Evolutionary conservation across 2,329 filamentous ascomycete genomes (phyloP), one percentile per base, ranked within the genome.

Genomic region (Apiospora marii): DNA sequence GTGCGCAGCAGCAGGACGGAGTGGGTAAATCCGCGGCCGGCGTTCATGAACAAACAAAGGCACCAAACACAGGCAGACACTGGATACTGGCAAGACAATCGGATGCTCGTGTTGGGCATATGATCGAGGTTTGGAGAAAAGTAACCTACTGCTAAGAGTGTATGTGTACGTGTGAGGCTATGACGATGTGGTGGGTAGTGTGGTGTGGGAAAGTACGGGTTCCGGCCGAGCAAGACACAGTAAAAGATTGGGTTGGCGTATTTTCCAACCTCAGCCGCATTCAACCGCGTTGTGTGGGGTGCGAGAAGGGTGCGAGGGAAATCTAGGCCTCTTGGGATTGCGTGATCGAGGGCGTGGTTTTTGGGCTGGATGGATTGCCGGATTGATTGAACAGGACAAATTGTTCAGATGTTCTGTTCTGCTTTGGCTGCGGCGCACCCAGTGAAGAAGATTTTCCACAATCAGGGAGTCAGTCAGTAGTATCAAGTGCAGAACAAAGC

Each of bases 161-260:
- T 49, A 49, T 30, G 51, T 46, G 37, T 68, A 68, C 24, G 44
- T 13, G 16, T 68, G 67, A 68, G 67, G 67, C 67, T 68, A 68
- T 68, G 43, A 68, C 67, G 67, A 68, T 68, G 67, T 49, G 43
- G 43, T 46, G 67, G 67, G 67, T 46, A 68, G 67, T 68, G 46
- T 49, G 46, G 24, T 67, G 34, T 67, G 49, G 49, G 49, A 51
- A 51, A 24, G 49, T 51, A 51, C 49, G 49, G n/a, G n/a, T 61
- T 37, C 53, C 53, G 27, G 53, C 53, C 53, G 53, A 19, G 53
- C 30, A 61, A 34, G 53, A 61, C 53, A 27, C 49, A 37, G 53
- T 30, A 61, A 61, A 61, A 61, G 30, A 61, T 37, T 61, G 53
- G 53, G 53, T 61, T 61, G 53, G 53, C 53, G 37, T 61, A 37